These are phyloP conservation scores for Nicotiana rustica DNA, from an alignment of 305 asterid genomes.

Conservation along the genomic window DNA sequence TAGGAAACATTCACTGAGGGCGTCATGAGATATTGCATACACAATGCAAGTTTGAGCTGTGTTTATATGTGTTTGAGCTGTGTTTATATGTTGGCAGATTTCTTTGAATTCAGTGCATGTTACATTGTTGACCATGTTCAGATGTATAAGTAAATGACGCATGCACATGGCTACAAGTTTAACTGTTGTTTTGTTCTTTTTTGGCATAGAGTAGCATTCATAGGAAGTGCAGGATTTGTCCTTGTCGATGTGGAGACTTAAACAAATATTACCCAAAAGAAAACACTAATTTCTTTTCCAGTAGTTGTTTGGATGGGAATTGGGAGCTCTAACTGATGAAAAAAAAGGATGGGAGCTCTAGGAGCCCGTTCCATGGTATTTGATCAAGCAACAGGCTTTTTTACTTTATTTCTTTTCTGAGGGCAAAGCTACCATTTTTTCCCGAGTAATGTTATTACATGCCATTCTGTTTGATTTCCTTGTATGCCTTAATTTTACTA, in stretches of 20 bases:
- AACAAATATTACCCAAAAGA: background rate
- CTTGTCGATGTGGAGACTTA: background rate
- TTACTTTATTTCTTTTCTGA: background rate
- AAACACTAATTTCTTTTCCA: background rate
- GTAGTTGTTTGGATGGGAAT: slow-evolving; percentile 27
- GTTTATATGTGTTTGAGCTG: background rate
- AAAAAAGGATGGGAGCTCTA: background rate
- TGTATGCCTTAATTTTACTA: slow-evolving; percentile 5
- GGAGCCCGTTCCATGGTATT: slow-evolving; percentile 17
- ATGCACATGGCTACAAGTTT: slow-evolving; percentile 20
- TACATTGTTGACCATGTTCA: slow-evolving; percentile 26
- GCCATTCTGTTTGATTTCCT: slow-evolving; percentile 21
- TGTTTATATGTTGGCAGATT: background rate
- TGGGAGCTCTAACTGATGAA: background rate
- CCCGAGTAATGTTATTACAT: background rate
- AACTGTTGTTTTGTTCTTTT: background rate
- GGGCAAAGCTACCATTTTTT: background rate
- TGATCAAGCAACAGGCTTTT: slow-evolving; percentile 3
- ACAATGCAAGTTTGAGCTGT: background rate
- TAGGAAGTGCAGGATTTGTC: background rate
- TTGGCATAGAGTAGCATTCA: slow-evolving; percentile 22
- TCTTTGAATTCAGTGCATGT: background rate
- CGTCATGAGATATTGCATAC: background rate
- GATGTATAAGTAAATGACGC: background rate
- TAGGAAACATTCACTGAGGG: background rate